A percentile compares a stretch with the other conserved stretches of the same genome.
Evolutionary conservation across 805 yeast genomes (phyloP).

Genomic region (Pichia gijzeniarum): DNA sequence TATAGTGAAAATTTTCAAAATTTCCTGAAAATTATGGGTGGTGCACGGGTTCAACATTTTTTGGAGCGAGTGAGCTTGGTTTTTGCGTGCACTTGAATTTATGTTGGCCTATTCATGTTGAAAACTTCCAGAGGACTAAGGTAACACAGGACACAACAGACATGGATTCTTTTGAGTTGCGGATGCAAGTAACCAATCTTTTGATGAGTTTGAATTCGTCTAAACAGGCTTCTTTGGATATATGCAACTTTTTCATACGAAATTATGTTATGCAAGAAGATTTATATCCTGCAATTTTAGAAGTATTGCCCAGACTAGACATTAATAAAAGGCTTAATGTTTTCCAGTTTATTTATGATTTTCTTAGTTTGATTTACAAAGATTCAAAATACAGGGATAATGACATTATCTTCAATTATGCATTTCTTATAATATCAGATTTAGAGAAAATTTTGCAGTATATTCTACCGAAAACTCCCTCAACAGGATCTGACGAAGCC

Average conservation of each 20-base stretch:
- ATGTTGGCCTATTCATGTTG: too few species aligned
- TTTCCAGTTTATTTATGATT: slow-evolving; percentile 62
- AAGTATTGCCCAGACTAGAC: slow-evolving; percentile 46
- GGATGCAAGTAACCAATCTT: slow-evolving; percentile 65
- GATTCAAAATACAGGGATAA: slow-evolving; percentile 10
- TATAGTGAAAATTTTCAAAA: too few species aligned
- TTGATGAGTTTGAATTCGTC: slow-evolving; percentile 64
- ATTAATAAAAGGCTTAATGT: slow-evolving; percentile 60
- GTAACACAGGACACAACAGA: not conserved
- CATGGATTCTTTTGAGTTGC: slow-evolving; percentile 89
- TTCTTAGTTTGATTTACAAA: slow-evolving; percentile 32
- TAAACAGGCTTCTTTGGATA: slow-evolving; percentile 40
- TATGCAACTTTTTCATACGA: slow-evolving; percentile 51
- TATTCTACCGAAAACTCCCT: slow-evolving; percentile 31
- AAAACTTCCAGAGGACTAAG: too few species aligned
- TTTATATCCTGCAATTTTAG: slow-evolving; percentile 59
- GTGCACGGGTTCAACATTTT: too few species aligned
- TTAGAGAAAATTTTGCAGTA: slow-evolving; percentile 29
- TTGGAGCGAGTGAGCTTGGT: too few species aligned
- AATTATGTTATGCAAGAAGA: slow-evolving; percentile 60
- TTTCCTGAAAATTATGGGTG: too few species aligned
- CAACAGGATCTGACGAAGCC: not conserved
- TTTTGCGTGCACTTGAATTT: too few species aligned
- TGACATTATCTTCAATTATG: slow-evolving; percentile 13
- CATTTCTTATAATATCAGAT: slow-evolving; percentile 25